A percentile compares a stretch with the other conserved stretches of the same genome.
phyloP scores from a whole-genome alignment of 2,329 filamentous ascomycete species.

The Rutstroemia sp. region DNA sequence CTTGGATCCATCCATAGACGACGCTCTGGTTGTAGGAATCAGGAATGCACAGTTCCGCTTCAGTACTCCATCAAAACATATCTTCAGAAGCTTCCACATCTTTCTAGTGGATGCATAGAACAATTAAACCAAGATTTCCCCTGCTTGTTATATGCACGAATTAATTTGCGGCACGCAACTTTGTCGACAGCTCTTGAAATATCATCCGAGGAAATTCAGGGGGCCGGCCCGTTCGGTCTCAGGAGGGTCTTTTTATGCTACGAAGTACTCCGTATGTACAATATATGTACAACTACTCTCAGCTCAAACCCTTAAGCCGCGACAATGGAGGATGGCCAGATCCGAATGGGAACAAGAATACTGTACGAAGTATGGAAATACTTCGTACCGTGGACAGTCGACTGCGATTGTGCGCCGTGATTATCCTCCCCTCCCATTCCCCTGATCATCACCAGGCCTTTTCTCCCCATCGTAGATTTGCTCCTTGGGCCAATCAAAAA shows the following conservation, averaged over 20 bases:
- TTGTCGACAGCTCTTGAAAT: background rate
- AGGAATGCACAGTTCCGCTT: too few species aligned
- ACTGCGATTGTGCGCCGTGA: background rate
- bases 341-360: too few species aligned
- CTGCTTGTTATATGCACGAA: background rate
- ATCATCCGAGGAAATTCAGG: background rate
- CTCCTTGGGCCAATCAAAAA: background rate
- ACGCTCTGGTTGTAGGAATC: too few species aligned
- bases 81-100: background rate
- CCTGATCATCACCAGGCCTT: background rate
- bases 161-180: background rate
- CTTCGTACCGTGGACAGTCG: too few species aligned
- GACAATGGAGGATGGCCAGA: too few species aligned
- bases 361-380: too few species aligned
- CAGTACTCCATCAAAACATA: background rate
- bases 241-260: too few species aligned
- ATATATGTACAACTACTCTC: too few species aligned
- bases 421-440: background rate
- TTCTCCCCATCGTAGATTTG: background rate
- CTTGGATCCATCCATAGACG: too few species aligned
- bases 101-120: background rate
- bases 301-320: too few species aligned
- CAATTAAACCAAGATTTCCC: background rate
- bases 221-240: too few species aligned
- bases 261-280: too few species aligned